Base-by-base conservation (phyloP, 352 stramenopile species). In the Discostella stelligera region DNA sequence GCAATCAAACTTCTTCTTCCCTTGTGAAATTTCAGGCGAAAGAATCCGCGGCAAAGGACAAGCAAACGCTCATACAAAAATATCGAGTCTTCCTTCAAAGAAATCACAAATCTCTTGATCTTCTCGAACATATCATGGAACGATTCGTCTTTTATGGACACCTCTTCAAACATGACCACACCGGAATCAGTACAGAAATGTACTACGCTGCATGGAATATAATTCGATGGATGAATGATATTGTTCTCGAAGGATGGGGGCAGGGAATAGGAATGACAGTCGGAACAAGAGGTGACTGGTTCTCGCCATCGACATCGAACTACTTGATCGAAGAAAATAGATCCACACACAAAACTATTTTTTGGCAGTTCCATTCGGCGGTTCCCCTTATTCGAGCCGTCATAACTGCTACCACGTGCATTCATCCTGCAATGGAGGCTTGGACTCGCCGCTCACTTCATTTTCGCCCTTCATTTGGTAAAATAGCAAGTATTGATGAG, bases 201-300 rank as follows among this genome's bases (percentile, higher is more conserved):
- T 82, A 78, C 53, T 82, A 82, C 44, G 68, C 74, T 25, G 27
- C 67, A 2, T 82, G 68, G 68, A 82, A 78, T 74, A 39, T 77
- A 0, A 60, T 82, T 0, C 53, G 68, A 39, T 73, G 66, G 53
- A 61, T 75, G 2, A 82, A 82, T 54, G 74, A 82, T 48, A 58
- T 78, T 14, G 58, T 78, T 3, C 66, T 82, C 8, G 44, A 66
- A 20, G 74, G 74, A 71, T 77, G 18, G 25, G 74, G 74, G 4
- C 32, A 71, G 13, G 74, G 74, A 21, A 78, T 78, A 56, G 74
- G 74, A 30, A 61, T 70, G 21, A 82, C 74, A 48, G 32, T 74
- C 6, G 74, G 74, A 4, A 77, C 2, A 0, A 62, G 63, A 37
- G 59, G 39, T 10, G 74, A 67, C 61, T 21, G 14, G 20, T 9